Base-by-base conservation (phyloP, 1,284 basidiomycete species). In the Trichosporon ovoides region DNA sequence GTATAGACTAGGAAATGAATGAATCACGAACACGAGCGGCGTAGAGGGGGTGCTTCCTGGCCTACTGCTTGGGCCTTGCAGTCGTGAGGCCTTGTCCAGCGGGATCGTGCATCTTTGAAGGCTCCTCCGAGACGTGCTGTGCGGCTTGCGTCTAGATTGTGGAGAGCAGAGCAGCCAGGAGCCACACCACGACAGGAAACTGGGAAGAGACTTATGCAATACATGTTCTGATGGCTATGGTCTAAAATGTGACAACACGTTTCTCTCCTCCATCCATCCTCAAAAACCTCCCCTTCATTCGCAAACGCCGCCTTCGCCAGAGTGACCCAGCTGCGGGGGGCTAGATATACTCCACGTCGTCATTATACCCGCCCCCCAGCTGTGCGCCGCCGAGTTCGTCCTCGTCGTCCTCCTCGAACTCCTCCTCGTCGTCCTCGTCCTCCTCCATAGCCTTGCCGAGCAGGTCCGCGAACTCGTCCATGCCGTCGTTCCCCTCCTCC, bases 401-500 rank as follows among this genome's bases (percentile, higher is more conserved):
- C 55, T 73, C 68, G 14, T 72, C 69, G 14, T 65, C 63, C 40
- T 70, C 70, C 20, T 69, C 67, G 40, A 65, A 66, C 20, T 69
- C 68, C 2, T 66, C 66, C 10, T 68, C 67, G 13, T 66, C 65
- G 9, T 66, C 66, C 20, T 68, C 65, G 13, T 65, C 66, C 38
- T 66, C 55, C 14, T 69, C 70, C 57, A 76, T 49, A 18, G 66
- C 68, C 57, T 68, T 60, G 9, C 68, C 72, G 14, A 74, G 56
- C 64, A 74, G 57, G 61, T 66, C 61, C 1, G 73, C 73, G 60
- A 74, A 75, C 53, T 74, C 72, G 56, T 74, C 72, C 34, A 70
- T 66, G 28, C 61, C 65, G 18, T 68, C 70, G 48, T 64, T 69
- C 31, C 43, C 43, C 12, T 24, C 43, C 22, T 48, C 43, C 22